Base-by-base conservation (phyloP, 108 stramenopile genomes). In the Craspedostauros australis region DNA sequence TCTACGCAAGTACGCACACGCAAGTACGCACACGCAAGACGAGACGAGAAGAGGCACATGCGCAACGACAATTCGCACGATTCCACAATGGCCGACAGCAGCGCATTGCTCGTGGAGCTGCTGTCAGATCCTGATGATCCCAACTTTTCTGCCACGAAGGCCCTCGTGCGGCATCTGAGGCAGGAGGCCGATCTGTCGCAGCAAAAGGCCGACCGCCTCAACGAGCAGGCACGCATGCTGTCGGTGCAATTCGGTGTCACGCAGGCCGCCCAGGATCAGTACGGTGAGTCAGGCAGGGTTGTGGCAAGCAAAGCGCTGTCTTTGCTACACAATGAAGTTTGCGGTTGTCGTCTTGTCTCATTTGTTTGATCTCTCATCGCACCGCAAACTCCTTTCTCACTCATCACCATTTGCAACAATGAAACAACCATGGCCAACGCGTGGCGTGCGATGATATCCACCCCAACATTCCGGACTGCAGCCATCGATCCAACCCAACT, bases 101-200 rank as follows among this genome's bases (percentile, higher is more conserved):
- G n/a, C n/a, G n/a, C n/a, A n/a, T n/a, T n/a, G n/a, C n/a, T n/a
- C n/a, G n/a, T n/a, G n/a, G n/a, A n/a, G n/a, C n/a, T n/a, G n/a
- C n/a, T n/a, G n/a, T n/a, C n/a, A n/a, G n/a, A n/a, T n/a, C n/a
- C n/a, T n/a, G n/a, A n/a, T n/a, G n/a, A n/a, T n/a, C n/a, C n/a
- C n/a, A 24, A 45, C 15, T 60, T 60, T 33, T 39, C 14, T 22
- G 23, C 31, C 23, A 64, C 62, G 28, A 22, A 38, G 27, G 62
- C 70, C 18, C 30, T 72, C 39, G 53, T 72, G 9, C 26, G 54
- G n/a, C 63, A 33, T 43, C 54, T 76, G 31, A 45, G 75, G 21
- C 30, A 33, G 32, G 75, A 76, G 43, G 75, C 75, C 5, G 66
- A 68, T 64, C 28, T 49, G 14, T 55, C 66, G 0, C 70, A 76